Evolutionary conservation across 140 eudicot species (phyloP).

Genomic region (Ambrosia hybrid): DNA sequence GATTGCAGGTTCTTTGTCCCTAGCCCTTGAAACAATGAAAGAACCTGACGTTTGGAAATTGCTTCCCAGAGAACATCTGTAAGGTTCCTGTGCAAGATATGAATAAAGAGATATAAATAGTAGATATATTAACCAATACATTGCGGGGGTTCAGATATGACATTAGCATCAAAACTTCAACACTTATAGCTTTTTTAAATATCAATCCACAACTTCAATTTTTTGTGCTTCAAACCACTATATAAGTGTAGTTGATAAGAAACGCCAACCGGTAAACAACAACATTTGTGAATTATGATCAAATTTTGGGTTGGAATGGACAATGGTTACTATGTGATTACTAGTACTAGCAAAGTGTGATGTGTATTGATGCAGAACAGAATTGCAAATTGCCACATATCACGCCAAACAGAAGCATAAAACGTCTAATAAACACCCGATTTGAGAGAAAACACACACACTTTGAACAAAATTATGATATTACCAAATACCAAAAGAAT

Average conservation of each 20-base stretch:
- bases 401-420: too few species aligned
- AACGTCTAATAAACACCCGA: too few species aligned
- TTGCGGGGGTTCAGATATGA: not conserved
- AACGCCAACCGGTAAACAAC: not conserved
- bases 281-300: not conserved
- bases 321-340: not conserved
- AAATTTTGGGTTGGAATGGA: not conserved
- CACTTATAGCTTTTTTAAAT: too few species aligned
- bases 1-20: constrained; percentile 94
- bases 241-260: not conserved
- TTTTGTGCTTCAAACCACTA: constrained; percentile 10
- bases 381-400: too few species aligned
- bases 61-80: constrained; percentile 95
- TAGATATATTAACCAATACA: too few species aligned
- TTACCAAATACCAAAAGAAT: too few species aligned
- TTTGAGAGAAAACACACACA: too few species aligned
- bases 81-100: constrained; percentile 54
- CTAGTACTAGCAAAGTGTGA: not conserved
- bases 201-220: too few species aligned
- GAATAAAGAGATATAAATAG: not conserved
- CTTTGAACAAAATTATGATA: too few species aligned
- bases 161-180: not conserved
- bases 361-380: too few species aligned
- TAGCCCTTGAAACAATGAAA: constrained; percentile 89
- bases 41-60: constrained; percentile 64